Base-by-base conservation (phyloP, 192 early-diverging fungal species). In the Entomortierella chlamydospora region DNA sequence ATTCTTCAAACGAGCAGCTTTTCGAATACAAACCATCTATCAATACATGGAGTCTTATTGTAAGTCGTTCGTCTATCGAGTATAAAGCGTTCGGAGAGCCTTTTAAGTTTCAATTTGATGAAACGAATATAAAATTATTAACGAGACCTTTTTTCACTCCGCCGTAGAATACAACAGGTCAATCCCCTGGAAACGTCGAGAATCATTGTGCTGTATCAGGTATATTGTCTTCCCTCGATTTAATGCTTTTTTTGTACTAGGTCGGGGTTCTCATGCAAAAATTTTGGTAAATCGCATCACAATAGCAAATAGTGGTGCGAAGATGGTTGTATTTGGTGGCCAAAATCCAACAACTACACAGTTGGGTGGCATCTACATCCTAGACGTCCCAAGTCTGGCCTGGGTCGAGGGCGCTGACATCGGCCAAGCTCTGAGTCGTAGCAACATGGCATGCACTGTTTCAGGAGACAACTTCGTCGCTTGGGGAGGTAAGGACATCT, bases 201-300 rank as follows among this genome's bases (percentile, higher is more conserved):
- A 29, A 47, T 20, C 61, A 63, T 30, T 63, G 61, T 22, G 31
- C 51, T 26, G 61, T 63, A 20, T 22, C 29, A 52, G 61, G 61
- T 63, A 63, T 7, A 37, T 37, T 37, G 10, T 37, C 4, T 37
- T 37, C 34, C 34, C 4, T 37, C 4, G 10, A 37, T 37, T 37
- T 37, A 7, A 7, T 7, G 10, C 34, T 37, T 37, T 4, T 37
- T 37, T 37, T 37, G 34, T 37, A 37, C 5, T 37, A 7, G 34
- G 34, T 4, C 10, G 10, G 34, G 4, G 10, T 7, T 7, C 34
- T 37, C 4, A 37, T 37, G 34, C 34, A 7, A 37, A 4, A 37
- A n/a, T n/a, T n/a, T n/a, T n/a, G n/a, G n/a, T 57, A 33, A 26
- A 54, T 54, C n/a, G 3, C 10, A 11, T 47, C 20, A 1, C 0